Conservation (phyloP, 371 early-diverging fungal genomes). For the Saksenaea oblongispora region DNA sequence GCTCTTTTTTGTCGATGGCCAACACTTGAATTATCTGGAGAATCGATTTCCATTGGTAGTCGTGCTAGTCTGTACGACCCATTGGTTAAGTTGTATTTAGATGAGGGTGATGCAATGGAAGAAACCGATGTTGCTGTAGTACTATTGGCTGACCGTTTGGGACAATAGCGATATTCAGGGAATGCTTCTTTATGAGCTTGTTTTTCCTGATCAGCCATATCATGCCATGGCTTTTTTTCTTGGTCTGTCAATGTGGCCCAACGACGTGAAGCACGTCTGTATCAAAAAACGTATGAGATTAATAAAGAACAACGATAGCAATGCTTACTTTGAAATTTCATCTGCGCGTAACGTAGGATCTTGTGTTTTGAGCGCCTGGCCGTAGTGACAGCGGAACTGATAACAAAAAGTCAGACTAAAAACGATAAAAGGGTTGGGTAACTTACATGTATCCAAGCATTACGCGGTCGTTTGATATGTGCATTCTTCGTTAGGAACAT, state of each 20-base stretch:
- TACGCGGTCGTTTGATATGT: constrained; percentile 41
- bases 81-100: too few species aligned
- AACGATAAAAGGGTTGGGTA: not conserved
- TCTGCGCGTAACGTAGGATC: constrained; percentile 38
- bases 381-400: constrained; percentile 42
- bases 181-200: constrained; percentile 50
- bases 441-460: constrained; percentile 45
- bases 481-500: constrained; percentile 40
- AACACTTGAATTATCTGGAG: not conserved
- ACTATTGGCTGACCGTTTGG: constrained; percentile 24
- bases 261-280: constrained; percentile 12
- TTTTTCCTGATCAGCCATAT: constrained; percentile 46
- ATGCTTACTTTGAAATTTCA: constrained; percentile 38
- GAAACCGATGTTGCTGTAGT: not conserved
- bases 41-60: not conserved
- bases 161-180: constrained; percentile 49
- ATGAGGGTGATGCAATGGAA: too few species aligned
- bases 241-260: constrained; percentile 14
- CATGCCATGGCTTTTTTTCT: constrained; percentile 36
- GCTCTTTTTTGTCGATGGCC: not conserved
- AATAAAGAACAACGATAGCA: constrained; percentile 8
- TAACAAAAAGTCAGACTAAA: constrained; percentile 46
- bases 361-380: constrained; percentile 29
- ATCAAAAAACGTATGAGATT: constrained; percentile 13
- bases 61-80: not conserved